phyloP scores from a whole-genome alignment of 2,329 filamentous ascomycete genomes.

The Colletotrichum musicola region DNA sequence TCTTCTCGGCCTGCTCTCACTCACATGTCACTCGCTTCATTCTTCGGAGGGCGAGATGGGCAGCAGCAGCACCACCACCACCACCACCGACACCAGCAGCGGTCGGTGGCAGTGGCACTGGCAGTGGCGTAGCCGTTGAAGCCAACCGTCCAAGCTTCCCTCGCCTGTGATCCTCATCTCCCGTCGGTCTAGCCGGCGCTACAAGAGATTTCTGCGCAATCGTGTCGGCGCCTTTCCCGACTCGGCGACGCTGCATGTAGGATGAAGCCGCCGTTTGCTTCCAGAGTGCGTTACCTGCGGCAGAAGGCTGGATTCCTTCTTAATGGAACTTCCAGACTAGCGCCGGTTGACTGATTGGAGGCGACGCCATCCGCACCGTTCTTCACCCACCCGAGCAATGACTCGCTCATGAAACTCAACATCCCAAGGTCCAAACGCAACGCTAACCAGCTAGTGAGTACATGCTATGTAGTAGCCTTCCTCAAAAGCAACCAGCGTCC shows the following conservation, averaged over 20 bases:
- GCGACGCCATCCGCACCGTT: slow-evolving; percentile 29
- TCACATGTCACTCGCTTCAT: slow-evolving; percentile 21
- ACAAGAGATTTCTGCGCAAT: background rate
- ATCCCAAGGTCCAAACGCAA: slow-evolving; percentile 23
- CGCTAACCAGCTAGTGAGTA: slow-evolving; percentile 19
- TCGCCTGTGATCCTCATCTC: slow-evolving; percentile 15
- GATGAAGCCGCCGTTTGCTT: slow-evolving; percentile 31
- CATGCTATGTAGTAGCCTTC: background rate
- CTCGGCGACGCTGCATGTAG: slow-evolving; percentile 16
- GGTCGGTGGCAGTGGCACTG: no score
- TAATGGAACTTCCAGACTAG: slow-evolving; percentile 16
- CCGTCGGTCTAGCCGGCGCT: slow-evolving; percentile 15
- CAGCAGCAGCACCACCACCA: no score
- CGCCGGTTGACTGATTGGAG: slow-evolving; percentile 5
- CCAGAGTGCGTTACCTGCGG: slow-evolving; percentile 11
- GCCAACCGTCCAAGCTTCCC: slow-evolving; percentile 1
- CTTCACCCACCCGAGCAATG: slow-evolving; percentile 16
- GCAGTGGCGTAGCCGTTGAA: background rate
- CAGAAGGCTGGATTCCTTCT: slow-evolving; percentile 25
- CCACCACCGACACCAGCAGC: no score
- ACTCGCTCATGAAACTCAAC: slow-evolving; percentile 37
- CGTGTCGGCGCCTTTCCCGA: slow-evolving; percentile 13
- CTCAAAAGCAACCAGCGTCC: slow-evolving; percentile 19
- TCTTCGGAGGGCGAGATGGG: no score
- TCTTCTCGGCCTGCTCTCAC: background rate